Base-by-base conservation (phyloP, 139 green algal genomes). In the Auxenochlorella protothecoides region DNA sequence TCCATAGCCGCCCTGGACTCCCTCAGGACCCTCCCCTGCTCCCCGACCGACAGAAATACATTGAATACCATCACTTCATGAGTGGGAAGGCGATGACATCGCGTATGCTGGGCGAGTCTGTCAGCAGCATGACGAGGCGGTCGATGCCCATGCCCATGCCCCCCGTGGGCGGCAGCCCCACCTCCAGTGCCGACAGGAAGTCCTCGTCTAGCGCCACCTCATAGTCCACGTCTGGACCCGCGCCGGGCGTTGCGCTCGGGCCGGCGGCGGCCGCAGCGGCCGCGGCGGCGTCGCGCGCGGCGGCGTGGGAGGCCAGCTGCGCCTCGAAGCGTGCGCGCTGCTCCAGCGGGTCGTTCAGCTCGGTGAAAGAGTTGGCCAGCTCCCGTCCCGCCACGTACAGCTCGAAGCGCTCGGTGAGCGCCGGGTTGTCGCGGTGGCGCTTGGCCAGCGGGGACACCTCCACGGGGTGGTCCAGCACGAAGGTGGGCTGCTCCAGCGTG, bases 141-240 rank as follows among this genome's bases (percentile, higher is more conserved):
- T 99, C 95, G n/a, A 99, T 87, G 53, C 95, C 95, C 55, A 99
- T 89, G 16, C 95, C 95, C 86, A 99, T 92, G 44, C 95, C 95
- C 4, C 83, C 95, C 10, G 92, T 97, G 5, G 95, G 95, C 12
- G 95, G 95, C 91, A 99, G 94, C 63, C 95, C 95, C 73, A 97
- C 91, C 81, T 99, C 95, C 44, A 99, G 81, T 15, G 95, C 93
- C 4, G 82, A 91, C 16, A 98, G 72, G 78, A 97, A 99, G 83
- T 99, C 94, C 60, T 97, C 90, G 81, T 99, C 94, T n/a, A 99
- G 76, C 13, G 75, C 69, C 52, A 93, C 80, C 79, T 92, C 75
- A 54, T 85, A 85, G 65, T 79, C 78, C 3, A 78, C 73, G 51
- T 82, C 77, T 5, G 68, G 62, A 65, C 79, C 75, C 66, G 78